Evolutionary conservation across 805 yeast genomes (phyloP).

Genomic region (Lipomyces sp.): DNA sequence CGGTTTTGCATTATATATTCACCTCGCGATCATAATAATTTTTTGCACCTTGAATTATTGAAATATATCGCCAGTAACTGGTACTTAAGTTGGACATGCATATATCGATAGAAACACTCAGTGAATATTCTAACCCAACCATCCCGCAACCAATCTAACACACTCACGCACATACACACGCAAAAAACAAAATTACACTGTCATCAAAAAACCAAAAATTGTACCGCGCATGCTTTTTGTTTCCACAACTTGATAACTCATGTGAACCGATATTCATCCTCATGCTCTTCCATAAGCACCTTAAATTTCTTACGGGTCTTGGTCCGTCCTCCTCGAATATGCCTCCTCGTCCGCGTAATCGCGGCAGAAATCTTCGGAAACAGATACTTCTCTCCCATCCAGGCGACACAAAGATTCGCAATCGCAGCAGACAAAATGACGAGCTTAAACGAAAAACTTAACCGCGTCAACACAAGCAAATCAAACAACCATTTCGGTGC

Average conservation of each 20-base stretch:
- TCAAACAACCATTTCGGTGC: constrained; percentile 62
- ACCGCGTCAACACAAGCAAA: constrained; percentile 74
- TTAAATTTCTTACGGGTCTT: constrained; percentile 47
- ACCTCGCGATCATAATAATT: not conserved
- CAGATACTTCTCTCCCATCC: constrained; percentile 53
- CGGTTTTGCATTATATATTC: not conserved
- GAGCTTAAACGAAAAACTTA: constrained; percentile 57
- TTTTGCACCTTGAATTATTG: not conserved
- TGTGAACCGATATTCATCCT: constrained; percentile 14
- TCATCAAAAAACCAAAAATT: too few species aligned
- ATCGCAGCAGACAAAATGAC: constrained; percentile 55
- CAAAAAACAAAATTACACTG: not conserved
- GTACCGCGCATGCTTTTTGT: not conserved
- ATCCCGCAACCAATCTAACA: not conserved
- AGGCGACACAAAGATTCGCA: constrained; percentile 56
- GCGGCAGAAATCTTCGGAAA: constrained; percentile 51
- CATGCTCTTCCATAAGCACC: constrained; percentile 40
- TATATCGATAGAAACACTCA: not conserved
- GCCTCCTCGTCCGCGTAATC: constrained; percentile 22
- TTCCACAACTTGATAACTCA: not conserved
- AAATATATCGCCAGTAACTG: too few species aligned
- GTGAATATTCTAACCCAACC: not conserved
- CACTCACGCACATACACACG: not conserved
- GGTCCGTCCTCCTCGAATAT: constrained; percentile 34
- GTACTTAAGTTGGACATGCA: not conserved